Percentiles rank a stretch among this genome's conserved stretches.
Conservation (phyloP, 1,139 yeast species). For the Pichia sp. region DNA sequence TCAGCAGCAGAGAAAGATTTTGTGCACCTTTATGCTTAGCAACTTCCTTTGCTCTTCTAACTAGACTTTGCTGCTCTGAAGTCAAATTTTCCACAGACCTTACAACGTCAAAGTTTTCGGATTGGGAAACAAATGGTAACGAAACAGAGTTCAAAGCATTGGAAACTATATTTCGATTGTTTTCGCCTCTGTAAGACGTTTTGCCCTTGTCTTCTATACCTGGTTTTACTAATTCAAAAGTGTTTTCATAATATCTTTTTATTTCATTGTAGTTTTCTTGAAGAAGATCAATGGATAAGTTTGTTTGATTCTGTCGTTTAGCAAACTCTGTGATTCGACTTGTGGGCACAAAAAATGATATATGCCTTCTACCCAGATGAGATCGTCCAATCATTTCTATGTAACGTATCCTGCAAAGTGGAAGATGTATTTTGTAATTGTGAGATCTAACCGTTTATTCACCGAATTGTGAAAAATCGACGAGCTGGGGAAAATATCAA, state of each 20-base stretch:
- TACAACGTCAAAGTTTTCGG: too few species aligned
- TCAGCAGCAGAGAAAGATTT: slow-evolving; percentile 5
- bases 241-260: background rate
- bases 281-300: slow-evolving; percentile 8
- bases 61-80: too few species aligned
- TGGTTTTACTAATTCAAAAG: background rate
- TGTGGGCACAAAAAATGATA: slow-evolving; percentile 13
- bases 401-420: too few species aligned
- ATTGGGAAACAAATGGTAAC: background rate
- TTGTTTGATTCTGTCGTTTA: slow-evolving; percentile 10
- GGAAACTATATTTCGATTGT: background rate
- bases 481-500: background rate
- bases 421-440: too few species aligned
- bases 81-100: too few species aligned
- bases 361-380: background rate
- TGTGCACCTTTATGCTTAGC: slow-evolving; percentile 1
- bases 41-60: too few species aligned
- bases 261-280: slow-evolving; percentile 11
- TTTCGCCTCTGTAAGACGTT: background rate
- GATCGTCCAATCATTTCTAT: background rate
- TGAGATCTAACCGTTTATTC: too few species aligned
- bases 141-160: background rate
- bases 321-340: slow-evolving; percentile 11
- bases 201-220: background rate
- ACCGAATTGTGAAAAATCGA: background rate